phyloP scores from a whole-genome alignment of 495 filamentous ascomycete species.

The Neohortaea acidophila region DNA sequence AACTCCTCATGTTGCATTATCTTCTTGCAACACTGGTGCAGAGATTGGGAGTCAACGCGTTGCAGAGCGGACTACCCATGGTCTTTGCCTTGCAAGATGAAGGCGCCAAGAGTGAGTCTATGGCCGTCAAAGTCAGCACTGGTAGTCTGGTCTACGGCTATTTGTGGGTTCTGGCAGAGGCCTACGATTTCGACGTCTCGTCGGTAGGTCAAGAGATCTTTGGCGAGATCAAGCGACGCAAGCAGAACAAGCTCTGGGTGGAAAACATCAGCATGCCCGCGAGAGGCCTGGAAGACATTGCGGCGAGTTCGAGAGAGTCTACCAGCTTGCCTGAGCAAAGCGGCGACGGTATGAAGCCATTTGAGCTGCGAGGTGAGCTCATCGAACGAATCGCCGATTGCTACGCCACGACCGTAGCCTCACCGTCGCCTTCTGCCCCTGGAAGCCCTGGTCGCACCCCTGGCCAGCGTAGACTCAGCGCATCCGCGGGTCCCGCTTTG shows the following conservation, averaged over 20 bases:
- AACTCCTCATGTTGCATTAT: slow-evolving; percentile 60
- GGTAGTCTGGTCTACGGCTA: slow-evolving; percentile 80
- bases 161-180: slow-evolving; percentile 60
- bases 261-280: slow-evolving; percentile 45
- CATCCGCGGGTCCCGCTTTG: slow-evolving; percentile 2
- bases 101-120: slow-evolving; percentile 47
- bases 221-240: slow-evolving; percentile 58
- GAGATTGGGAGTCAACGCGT: slow-evolving; percentile 70
- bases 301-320: slow-evolving; percentile 34
- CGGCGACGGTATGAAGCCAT: slow-evolving; percentile 35
- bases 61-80: slow-evolving; percentile 70
- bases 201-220: slow-evolving; percentile 51
- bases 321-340: slow-evolving; percentile 29
- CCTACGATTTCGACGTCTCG: slow-evolving; percentile 59
- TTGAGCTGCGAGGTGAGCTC: slow-evolving; percentile 48
- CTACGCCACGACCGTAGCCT: slow-evolving; percentile 56
- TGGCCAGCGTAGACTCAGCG: background rate
- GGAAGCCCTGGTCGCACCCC: slow-evolving; percentile 7
- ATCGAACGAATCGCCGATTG: slow-evolving; percentile 55
- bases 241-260: slow-evolving; percentile 59
- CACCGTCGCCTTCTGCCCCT: slow-evolving; percentile 43
- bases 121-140: slow-evolving; percentile 52
- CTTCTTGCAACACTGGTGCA: slow-evolving; percentile 55
- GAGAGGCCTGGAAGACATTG: slow-evolving; percentile 31
- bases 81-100: slow-evolving; percentile 75